Conservation (phyloP, 2,329 filamentous ascomycete species). For the Cladosporium sp. region DNA sequence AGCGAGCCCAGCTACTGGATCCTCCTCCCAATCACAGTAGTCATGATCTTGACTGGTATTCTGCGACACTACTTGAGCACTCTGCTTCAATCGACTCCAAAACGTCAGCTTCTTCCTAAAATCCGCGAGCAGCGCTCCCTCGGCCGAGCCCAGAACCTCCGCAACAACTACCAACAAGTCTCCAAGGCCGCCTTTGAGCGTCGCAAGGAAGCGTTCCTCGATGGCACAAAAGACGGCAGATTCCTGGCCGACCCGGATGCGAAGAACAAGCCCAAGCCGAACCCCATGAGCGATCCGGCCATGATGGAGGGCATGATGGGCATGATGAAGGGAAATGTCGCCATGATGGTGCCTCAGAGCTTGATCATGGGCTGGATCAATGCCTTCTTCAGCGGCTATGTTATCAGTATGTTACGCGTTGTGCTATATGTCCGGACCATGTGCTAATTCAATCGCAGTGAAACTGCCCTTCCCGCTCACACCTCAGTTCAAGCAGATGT, state of each 20-base stretch:
- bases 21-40: slow-evolving; percentile 90
- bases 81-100: slow-evolving; percentile 82
- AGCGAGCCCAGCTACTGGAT: slow-evolving; percentile 83
- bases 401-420: slow-evolving; percentile 70
- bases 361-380: slow-evolving; percentile 99
- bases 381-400: slow-evolving; percentile 96
- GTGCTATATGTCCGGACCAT: background rate
- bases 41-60: slow-evolving; percentile 96
- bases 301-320: slow-evolving; percentile 99
- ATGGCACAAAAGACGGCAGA: slow-evolving; percentile 78
- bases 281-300: slow-evolving; percentile 91
- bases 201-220: slow-evolving; percentile 77
- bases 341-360: slow-evolving; percentile 99
- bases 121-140: slow-evolving; percentile 84
- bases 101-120: slow-evolving; percentile 72
- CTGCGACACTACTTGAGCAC: slow-evolving; percentile 94
- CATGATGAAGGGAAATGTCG: slow-evolving; percentile 99
- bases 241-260: slow-evolving; percentile 88
- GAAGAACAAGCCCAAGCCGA: slow-evolving; percentile 82
- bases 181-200: slow-evolving; percentile 73
- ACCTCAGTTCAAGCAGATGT: slow-evolving; percentile 99
- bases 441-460: slow-evolving; percentile 56
- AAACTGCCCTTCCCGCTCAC: slow-evolving; percentile 97
- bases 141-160: slow-evolving; percentile 79
- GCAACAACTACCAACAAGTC: slow-evolving; percentile 77